A percentile compares a stretch with the other conserved stretches of the same genome.
Evolutionary conservation across 208 protist species (phyloP).

Genomic region (Trypanosoma brucei): DNA sequence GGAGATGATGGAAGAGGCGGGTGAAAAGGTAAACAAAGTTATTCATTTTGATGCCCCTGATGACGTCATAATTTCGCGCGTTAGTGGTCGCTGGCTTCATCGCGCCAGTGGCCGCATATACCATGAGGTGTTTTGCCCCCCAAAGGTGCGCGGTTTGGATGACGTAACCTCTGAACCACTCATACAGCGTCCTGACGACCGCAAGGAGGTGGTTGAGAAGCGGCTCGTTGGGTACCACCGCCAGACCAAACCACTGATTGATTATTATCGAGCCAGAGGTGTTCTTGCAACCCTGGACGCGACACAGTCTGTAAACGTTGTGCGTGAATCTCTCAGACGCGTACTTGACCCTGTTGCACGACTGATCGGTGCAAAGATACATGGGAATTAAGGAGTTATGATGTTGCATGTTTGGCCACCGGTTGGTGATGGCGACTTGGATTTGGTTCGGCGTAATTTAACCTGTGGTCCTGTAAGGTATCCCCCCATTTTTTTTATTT

Average conservation of each 20-base stretch:
- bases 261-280: slow-evolving; percentile 72
- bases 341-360: slow-evolving; percentile 76
- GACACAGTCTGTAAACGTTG: slow-evolving; percentile 60
- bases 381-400: slow-evolving; percentile 3
- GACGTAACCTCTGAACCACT: slow-evolving; percentile 93
- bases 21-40: slow-evolving; percentile 77
- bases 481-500: too few relatives aligned
- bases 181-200: slow-evolving; percentile 91
- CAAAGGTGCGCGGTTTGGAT: slow-evolving; percentile 80
- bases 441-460: too few relatives aligned
- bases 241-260: slow-evolving; percentile 77
- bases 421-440: too few relatives aligned
- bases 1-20: slow-evolving; percentile 80
- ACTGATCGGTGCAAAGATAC: slow-evolving; percentile 22
- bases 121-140: slow-evolving; percentile 89
- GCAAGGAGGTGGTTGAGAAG: slow-evolving; percentile 80
- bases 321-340: slow-evolving; percentile 44
- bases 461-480: too few relatives aligned
- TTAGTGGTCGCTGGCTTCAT: slow-evolving; percentile 91
- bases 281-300: slow-evolving; percentile 74
- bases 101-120: slow-evolving; percentile 90
- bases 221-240: slow-evolving; percentile 88
- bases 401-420: too few relatives aligned
- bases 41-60: slow-evolving; percentile 91
- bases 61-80: slow-evolving; percentile 87